Evolutionary conservation across 768 basidiomycete species (phyloP), one percentile per base, ranked within the genome.

Genomic region (Lentinula boryana): DNA sequence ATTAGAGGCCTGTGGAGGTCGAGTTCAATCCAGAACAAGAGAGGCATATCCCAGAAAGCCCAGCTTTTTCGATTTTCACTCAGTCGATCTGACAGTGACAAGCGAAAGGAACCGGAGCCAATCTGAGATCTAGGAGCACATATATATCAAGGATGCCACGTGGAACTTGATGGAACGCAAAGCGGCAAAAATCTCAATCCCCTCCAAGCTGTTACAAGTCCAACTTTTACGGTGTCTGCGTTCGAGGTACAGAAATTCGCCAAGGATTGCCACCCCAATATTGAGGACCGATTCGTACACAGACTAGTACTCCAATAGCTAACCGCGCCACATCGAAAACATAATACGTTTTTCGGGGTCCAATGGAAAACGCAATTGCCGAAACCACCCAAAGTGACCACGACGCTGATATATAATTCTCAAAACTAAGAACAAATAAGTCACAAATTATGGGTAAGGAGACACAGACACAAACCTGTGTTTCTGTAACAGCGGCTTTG

Each of bases 241-340:
- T 16, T 38, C 21, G 53, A 40, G 18, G n/a, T 27, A 27, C 4
- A 31, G 50, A 60, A 33, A 63, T 56, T 32, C 58, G 32, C 74
- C 75, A 79, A n/a, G 72, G 66, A 16, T 65, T 52, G n/a, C 76
- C 74, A 54, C 77, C 78, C 78, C 78, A 80, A 63, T 84, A 83
- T 32, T 78, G 74, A 56, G 76, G 76, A 1, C 80, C 83, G 32
- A 87, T 74, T 61, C 80, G 72, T 58, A 75, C 58, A 4, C 76
- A 67, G 8, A 84, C 78, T 51, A 84, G 66, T 44, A 80, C 64
- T 16, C 76, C 77, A 58, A 84, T 64, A 8, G 74, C 75, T 40
- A 81, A 66, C 64, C 82, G 84, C 0, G 83, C 81, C 36, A 72
- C 78, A 56, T 91, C 85, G 67, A 88, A 88, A 43, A 91, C 80